Percentiles rank a stretch among this genome's conserved stretches.
phyloP scores from a whole-genome alignment of 768 basidiomycete genomes.

The Chalciporus pseudorubinellus region DNA sequence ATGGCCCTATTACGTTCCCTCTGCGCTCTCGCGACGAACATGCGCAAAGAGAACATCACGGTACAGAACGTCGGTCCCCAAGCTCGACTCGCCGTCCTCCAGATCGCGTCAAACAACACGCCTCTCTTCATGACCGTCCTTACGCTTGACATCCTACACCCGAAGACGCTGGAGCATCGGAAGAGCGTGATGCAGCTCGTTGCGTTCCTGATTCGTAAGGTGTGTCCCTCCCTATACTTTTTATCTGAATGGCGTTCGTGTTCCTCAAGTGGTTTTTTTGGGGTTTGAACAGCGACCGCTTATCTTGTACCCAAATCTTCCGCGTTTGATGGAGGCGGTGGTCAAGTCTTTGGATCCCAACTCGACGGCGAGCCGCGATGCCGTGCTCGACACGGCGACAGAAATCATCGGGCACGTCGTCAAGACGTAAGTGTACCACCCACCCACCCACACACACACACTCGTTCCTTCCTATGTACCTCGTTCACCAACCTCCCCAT shows the following conservation, averaged over 20 bases:
- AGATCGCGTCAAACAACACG: conserved; percentile 81
- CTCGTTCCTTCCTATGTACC: neutral
- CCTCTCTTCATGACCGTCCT: conserved; percentile 93
- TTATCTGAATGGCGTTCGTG: too few species aligned
- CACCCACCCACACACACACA: neutral
- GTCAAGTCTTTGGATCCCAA: conserved; percentile 97
- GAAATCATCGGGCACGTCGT: conserved; percentile 96
- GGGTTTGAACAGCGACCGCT: conserved; percentile 61
- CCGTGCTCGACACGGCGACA: conserved; percentile 86
- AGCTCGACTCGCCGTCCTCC: conserved; percentile 79
- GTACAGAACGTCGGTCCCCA: conserved; percentile 70
- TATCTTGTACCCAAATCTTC: conserved; percentile 79
- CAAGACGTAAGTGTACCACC: conserved; percentile 58
- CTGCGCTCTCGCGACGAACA: conserved; percentile 73
- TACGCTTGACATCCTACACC: conserved; percentile 82
- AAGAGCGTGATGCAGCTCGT: conserved; percentile 91
- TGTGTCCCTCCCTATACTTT: too few species aligned
- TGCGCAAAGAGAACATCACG: conserved; percentile 66
- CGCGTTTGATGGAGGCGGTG: conserved; percentile 88
- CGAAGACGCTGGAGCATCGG: conserved; percentile 69
- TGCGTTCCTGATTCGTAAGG: conserved; percentile 91
- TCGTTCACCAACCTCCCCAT: neutral
- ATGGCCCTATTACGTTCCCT: conserved; percentile 84
- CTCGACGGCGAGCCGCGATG: conserved; percentile 69
- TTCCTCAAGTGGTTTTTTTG: neutral